Evolutionary conservation across 2,329 filamentous ascomycete species (phyloP).

Genomic region (Pezicula radicicola): DNA sequence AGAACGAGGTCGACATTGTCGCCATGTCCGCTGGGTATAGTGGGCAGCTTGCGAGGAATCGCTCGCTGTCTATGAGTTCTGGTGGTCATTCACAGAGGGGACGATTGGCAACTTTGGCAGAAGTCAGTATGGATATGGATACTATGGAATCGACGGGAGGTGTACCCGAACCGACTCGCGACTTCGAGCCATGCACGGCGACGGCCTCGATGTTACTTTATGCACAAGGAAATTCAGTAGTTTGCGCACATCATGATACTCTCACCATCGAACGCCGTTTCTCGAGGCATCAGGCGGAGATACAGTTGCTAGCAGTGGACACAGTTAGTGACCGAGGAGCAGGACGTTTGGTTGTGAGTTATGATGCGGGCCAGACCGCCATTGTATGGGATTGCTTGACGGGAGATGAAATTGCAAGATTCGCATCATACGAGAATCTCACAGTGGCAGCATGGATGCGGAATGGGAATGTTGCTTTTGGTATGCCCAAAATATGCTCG

Average conservation of each 20-base stretch:
- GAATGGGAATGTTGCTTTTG: slow-evolving; percentile 95
- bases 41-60: slow-evolving; percentile 52
- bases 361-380: slow-evolving; percentile 84
- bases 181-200: slow-evolving; percentile 84
- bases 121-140: slow-evolving; percentile 46
- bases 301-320: slow-evolving; percentile 83
- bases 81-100: slow-evolving; percentile 45
- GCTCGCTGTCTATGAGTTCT: slow-evolving; percentile 56
- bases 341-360: slow-evolving; percentile 86
- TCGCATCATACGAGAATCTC: slow-evolving; percentile 85
- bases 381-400: slow-evolving; percentile 97
- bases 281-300: slow-evolving; percentile 76
- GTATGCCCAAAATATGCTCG: slow-evolving; percentile 47
- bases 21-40: slow-evolving; percentile 60
- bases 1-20: slow-evolving; percentile 30
- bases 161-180: slow-evolving; percentile 40
- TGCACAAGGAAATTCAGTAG: slow-evolving; percentile 74
- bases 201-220: slow-evolving; percentile 91
- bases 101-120: slow-evolving; percentile 42
- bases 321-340: slow-evolving; percentile 85
- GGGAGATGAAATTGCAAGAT: slow-evolving; percentile 86
- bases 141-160: slow-evolving; percentile 25
- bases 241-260: slow-evolving; percentile 91
- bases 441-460: slow-evolving; percentile 91
- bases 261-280: slow-evolving; percentile 86